Evolutionary conservation across 208 protist species (phyloP).

Genomic region (Trichomonas vaginalis): DNA sequence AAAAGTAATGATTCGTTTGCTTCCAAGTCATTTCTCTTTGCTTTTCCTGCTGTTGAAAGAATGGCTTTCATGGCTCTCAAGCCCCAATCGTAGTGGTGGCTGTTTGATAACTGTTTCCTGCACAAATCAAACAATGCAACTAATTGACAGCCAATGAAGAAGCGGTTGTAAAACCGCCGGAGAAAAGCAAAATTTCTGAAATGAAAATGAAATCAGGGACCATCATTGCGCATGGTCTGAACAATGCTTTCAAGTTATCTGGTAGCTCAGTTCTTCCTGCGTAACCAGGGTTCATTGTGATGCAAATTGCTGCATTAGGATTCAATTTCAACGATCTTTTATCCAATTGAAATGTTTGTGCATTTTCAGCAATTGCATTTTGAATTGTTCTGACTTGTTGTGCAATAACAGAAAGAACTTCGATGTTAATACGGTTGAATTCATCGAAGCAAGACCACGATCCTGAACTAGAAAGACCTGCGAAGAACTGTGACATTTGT

Average conservation of each 20-base stretch:
- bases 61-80: slow-evolving; percentile 92
- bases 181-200: slow-evolving; percentile 84
- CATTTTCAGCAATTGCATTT: slow-evolving; percentile 31
- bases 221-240: slow-evolving; percentile 73
- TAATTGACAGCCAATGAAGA: slow-evolving; percentile 78
- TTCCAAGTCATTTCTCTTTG: slow-evolving; percentile 71
- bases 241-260: slow-evolving; percentile 76
- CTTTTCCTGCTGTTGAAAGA: slow-evolving; percentile 72
- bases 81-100: slow-evolving; percentile 94
- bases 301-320: slow-evolving; percentile 52
- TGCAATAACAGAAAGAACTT: slow-evolving; percentile 45
- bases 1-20: slow-evolving; percentile 70
- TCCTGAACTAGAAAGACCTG: slow-evolving; percentile 34
- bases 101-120: slow-evolving; percentile 73
- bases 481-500: slow-evolving; percentile 40
- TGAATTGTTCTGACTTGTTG: slow-evolving; percentile 42
- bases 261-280: slow-evolving; percentile 82
- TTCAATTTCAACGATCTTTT: slow-evolving; percentile 36
- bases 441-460: slow-evolving; percentile 53
- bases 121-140: slow-evolving; percentile 80
- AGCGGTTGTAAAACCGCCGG: slow-evolving; percentile 80
- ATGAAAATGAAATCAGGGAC: slow-evolving; percentile 95
- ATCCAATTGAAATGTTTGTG: slow-evolving; percentile 38
- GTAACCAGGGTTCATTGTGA: slow-evolving; percentile 85
- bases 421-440: slow-evolving; percentile 51